Evolutionary conservation across 805 yeast genomes (phyloP).

Genomic region (Schwanniomyces yamadae): DNA sequence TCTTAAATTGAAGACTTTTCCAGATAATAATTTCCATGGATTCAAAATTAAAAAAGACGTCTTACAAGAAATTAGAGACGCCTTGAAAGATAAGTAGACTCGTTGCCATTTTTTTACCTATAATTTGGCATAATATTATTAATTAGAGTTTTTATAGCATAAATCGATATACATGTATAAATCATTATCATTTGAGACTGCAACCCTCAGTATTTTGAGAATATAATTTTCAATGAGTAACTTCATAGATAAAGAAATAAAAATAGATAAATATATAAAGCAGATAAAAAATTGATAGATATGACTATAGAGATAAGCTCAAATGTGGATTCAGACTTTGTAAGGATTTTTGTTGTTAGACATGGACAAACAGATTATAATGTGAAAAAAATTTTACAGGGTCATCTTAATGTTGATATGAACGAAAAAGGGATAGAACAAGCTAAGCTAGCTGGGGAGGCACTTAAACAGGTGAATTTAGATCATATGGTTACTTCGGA

Average conservation of each 20-base stretch:
- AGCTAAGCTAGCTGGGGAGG: slow-evolving; percentile 53
- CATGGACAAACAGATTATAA: slow-evolving; percentile 87
- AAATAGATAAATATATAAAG: slow-evolving; percentile 1
- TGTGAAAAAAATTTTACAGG: slow-evolving; percentile 67
- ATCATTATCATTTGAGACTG: too few relatives aligned
- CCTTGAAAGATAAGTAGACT: not conserved
- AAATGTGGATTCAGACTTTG: slow-evolving; percentile 34
- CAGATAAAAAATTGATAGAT: not conserved
- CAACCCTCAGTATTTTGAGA: too few relatives aligned
- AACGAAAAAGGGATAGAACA: slow-evolving; percentile 63
- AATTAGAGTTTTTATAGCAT: too few relatives aligned
- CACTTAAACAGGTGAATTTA: slow-evolving; percentile 37
- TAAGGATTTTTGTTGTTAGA: slow-evolving; percentile 64
- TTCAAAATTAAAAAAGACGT: slow-evolving; percentile 70
- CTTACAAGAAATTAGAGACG: slow-evolving; percentile 23
- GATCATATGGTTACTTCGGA: slow-evolving; percentile 55
- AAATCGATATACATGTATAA: too few relatives aligned
- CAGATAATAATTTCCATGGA: slow-evolving; percentile 58
- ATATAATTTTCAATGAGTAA: too few relatives aligned
- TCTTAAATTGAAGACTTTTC: slow-evolving; percentile 57
- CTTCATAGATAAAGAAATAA: too few relatives aligned
- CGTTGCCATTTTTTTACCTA: too few relatives aligned
- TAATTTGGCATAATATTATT: too few relatives aligned
- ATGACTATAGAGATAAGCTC: slow-evolving; percentile 10
- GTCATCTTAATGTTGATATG: slow-evolving; percentile 66